Conservation (phyloP, 2,329 filamentous ascomycete genomes). For the Trichoderma sp. region DNA sequence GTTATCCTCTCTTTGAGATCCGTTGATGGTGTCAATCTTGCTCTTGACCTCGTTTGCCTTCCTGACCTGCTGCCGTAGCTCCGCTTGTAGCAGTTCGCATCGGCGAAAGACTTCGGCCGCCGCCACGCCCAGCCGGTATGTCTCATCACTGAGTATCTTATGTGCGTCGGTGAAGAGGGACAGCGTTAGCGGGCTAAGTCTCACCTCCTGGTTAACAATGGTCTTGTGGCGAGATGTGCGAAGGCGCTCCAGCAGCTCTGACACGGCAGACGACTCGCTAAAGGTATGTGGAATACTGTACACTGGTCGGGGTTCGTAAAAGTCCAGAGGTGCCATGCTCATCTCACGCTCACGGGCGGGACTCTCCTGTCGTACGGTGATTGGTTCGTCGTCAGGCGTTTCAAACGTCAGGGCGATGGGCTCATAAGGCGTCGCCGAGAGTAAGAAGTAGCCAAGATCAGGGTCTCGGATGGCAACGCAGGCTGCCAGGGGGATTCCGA, state of each 20-base stretch:
- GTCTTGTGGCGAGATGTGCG: constrained; percentile 62
- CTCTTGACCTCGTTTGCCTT: constrained; percentile 66
- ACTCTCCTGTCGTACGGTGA: constrained; percentile 45
- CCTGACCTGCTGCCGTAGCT: constrained; percentile 67
- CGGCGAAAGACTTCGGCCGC: constrained; percentile 73
- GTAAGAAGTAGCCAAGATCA: constrained; percentile 63
- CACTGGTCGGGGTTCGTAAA: constrained; percentile 64
- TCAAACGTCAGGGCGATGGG: constrained; percentile 63
- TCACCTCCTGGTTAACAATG: constrained; percentile 66
- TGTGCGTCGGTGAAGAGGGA: constrained; percentile 73
- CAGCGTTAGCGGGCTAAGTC: constrained; percentile 69
- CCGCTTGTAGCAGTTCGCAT: constrained; percentile 66
- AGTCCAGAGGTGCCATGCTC: constrained; percentile 49
- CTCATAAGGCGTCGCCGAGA: constrained; percentile 60
- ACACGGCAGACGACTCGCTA: constrained; percentile 57
- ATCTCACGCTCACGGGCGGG: constrained; percentile 45
- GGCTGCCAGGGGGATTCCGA: constrained; percentile 53
- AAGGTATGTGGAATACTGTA: constrained; percentile 66
- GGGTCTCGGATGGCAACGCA: constrained; percentile 58
- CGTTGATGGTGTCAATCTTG: constrained; percentile 64
- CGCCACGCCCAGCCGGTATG: constrained; percentile 65
- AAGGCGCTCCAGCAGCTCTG: constrained; percentile 56
- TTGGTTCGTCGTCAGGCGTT: constrained; percentile 53
- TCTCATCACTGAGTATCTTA: constrained; percentile 69
- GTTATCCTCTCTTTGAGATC: constrained; percentile 47